These are phyloP conservation scores for Endogone sp. DNA, from an alignment of 192 early-diverging fungal genomes.

Conservation along the genomic window DNA sequence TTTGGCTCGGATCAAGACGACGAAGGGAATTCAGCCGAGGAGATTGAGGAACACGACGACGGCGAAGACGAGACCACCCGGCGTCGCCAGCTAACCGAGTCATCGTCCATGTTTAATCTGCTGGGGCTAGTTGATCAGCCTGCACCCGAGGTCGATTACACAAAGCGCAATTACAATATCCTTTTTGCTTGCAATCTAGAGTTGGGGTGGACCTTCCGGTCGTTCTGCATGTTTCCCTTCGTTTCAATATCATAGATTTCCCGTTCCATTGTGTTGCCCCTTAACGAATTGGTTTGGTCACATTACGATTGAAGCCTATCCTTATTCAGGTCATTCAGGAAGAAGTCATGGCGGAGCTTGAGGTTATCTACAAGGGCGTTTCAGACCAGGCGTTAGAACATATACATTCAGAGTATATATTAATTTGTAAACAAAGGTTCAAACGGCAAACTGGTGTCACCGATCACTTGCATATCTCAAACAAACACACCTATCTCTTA, in stretches of 20 bases:
- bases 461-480: no score
- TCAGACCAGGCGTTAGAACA: constrained; percentile 83
- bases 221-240: no score
- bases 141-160: background rate
- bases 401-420: constrained; percentile 86
- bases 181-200: no score
- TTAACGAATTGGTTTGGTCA: constrained; percentile 9
- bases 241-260: constrained; percentile 8
- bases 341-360: constrained; percentile 86
- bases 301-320: constrained; percentile 56
- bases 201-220: no score
- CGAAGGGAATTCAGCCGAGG: constrained; percentile 14
- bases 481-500: no score
- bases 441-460: constrained; percentile 1
- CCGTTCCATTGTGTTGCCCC: constrained; percentile 15
- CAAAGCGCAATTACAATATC: constrained; percentile 10
- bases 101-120: constrained; percentile 59
- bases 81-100: constrained; percentile 18
- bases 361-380: constrained; percentile 73
- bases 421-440: background rate
- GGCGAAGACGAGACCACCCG: constrained; percentile 2
- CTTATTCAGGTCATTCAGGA: constrained; percentile 85
- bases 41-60: constrained; percentile 14
- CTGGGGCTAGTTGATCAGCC: constrained; percentile 59
- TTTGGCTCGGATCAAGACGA: constrained; percentile 18